phyloP scores from a whole-genome alignment of 2,329 filamentous ascomycete genomes.

The Fusarium odoratissimum region DNA sequence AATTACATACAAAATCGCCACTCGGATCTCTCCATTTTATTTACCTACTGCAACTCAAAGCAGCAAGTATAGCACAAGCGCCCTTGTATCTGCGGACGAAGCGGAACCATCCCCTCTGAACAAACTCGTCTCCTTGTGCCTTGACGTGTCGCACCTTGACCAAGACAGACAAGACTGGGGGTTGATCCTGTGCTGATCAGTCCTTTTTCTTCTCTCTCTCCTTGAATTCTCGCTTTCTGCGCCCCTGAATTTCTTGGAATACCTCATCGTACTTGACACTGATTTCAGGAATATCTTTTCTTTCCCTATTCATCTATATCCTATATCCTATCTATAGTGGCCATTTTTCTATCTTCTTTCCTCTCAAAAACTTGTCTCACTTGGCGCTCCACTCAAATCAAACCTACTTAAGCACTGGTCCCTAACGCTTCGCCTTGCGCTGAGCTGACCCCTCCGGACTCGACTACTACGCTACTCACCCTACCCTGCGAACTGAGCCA shows the following conservation, averaged over 20 bases:
- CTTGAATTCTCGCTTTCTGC: slow-evolving; percentile 15
- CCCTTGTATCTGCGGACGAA: slow-evolving; percentile 15
- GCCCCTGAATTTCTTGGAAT: slow-evolving; percentile 35
- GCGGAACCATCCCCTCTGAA: slow-evolving; percentile 33
- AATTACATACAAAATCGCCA: slow-evolving; percentile 40
- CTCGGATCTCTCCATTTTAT: slow-evolving; percentile 13
- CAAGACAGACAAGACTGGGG: slow-evolving; percentile 35
- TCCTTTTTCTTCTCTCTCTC: slow-evolving; percentile 17
- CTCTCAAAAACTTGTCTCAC: background rate
- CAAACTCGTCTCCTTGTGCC: slow-evolving; percentile 24
- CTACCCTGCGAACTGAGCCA: slow-evolving; percentile 26
- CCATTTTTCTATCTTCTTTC: background rate
- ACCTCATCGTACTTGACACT: background rate
- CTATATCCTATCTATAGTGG: background rate
- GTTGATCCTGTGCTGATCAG: slow-evolving; percentile 34
- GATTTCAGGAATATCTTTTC: background rate
- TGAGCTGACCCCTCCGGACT: slow-evolving; percentile 14
- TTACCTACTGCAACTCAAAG: background rate
- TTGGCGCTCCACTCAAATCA: slow-evolving; percentile 22
- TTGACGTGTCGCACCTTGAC: slow-evolving; percentile 41
- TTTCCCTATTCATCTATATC: background rate
- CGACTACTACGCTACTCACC: background rate
- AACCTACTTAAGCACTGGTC: background rate
- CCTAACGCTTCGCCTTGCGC: slow-evolving; percentile 32
- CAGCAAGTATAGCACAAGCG: background rate